Percentiles rank a stretch among this genome's conserved stretches.
These are phyloP conservation scores for Wallacemonas sp. DNA, from an alignment of 208 protist genomes.

Conservation along the genomic window DNA sequence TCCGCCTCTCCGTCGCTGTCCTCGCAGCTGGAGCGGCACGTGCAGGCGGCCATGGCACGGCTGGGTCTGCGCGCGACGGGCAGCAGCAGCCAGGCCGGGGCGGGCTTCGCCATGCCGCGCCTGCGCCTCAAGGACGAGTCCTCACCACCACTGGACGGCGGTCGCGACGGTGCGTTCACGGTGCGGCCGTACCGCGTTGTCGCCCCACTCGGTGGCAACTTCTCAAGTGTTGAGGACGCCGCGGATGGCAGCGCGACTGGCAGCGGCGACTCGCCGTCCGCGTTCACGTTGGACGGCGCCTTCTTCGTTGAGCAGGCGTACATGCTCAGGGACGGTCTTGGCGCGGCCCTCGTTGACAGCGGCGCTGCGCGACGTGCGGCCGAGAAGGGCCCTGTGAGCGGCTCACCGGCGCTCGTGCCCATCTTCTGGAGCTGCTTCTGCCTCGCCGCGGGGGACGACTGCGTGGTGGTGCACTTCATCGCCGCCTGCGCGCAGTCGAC, in stretches of 20 bases:
- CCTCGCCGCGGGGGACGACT: slow-evolving; percentile 55
- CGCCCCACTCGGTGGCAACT: slow-evolving; percentile 43
- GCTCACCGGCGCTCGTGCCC: slow-evolving; percentile 4
- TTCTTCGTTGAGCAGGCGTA: slow-evolving; percentile 50
- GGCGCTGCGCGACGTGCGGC: no score
- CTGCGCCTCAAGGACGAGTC: slow-evolving; percentile 7
- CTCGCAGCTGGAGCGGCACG: slow-evolving; percentile 38
- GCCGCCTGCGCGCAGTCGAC: slow-evolving; percentile 59
- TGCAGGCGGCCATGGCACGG: slow-evolving; percentile 27
- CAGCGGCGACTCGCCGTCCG: not conserved
- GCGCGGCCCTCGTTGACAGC: not conserved
- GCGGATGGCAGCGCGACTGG: slow-evolving; percentile 23
- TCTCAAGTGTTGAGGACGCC: slow-evolving; percentile 41
- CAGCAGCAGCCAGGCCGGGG: not conserved
- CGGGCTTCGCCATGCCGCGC: slow-evolving; percentile 16
- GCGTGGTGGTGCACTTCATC: slow-evolving; percentile 76
- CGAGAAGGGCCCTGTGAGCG: no score
- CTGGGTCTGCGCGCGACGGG: slow-evolving; percentile 21
- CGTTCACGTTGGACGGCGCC: slow-evolving; percentile 37
- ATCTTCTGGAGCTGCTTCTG: slow-evolving; percentile 69
- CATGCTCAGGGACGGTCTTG: slow-evolving; percentile 31
- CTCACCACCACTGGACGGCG: slow-evolving; percentile 7
- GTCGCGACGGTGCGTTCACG: slow-evolving; percentile 21
- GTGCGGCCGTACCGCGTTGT: slow-evolving; percentile 57
- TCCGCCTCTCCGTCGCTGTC: no score